Conservation (phyloP, 2,329 filamentous ascomycete species). For the Pseudocercospora vitis region DNA sequence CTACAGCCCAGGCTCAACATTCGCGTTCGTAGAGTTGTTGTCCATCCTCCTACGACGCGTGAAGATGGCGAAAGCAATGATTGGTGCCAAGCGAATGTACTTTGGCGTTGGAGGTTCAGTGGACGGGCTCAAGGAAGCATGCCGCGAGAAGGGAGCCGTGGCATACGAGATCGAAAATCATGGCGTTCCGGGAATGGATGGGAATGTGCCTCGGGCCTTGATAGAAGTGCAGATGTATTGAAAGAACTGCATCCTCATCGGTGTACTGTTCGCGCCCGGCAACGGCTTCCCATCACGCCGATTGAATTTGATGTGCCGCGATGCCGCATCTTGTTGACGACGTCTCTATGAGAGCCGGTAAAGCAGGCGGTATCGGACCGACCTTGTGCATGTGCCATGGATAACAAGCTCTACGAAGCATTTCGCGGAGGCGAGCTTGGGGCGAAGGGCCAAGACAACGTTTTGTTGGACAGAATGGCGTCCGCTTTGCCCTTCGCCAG, state of each 20-base stretch:
- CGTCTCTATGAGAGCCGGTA: no score
- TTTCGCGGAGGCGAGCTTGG: slow-evolving; percentile 5
- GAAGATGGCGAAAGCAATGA: slow-evolving; percentile 59
- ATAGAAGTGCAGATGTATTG: slow-evolving; percentile 48
- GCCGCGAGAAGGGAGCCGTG: slow-evolving; percentile 44
- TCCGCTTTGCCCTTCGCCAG: no score
- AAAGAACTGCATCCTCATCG: background rate
- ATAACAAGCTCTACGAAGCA: background rate
- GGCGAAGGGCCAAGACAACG: background rate
- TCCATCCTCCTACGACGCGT: slow-evolving; percentile 57
- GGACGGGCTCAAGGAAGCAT: slow-evolving; percentile 64
- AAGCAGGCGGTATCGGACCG: slow-evolving; percentile 6
- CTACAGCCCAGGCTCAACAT: slow-evolving; percentile 71
- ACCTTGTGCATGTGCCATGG: background rate
- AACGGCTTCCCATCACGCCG: background rate
- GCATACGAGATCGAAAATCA: slow-evolving; percentile 51
- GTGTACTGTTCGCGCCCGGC: background rate
- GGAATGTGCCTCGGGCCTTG: slow-evolving; percentile 49
- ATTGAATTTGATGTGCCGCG: slow-evolving; percentile 1
- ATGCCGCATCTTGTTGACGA: background rate
- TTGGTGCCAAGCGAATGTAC: slow-evolving; percentile 77
- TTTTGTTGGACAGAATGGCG: no score
- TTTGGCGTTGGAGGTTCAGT: slow-evolving; percentile 83
- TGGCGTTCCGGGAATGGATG: slow-evolving; percentile 44
- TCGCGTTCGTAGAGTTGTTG: slow-evolving; percentile 67